These are phyloP conservation scores for Cytospora schulzeri DNA, from an alignment of 2,329 filamentous ascomycete genomes.

Conservation along the genomic window DNA sequence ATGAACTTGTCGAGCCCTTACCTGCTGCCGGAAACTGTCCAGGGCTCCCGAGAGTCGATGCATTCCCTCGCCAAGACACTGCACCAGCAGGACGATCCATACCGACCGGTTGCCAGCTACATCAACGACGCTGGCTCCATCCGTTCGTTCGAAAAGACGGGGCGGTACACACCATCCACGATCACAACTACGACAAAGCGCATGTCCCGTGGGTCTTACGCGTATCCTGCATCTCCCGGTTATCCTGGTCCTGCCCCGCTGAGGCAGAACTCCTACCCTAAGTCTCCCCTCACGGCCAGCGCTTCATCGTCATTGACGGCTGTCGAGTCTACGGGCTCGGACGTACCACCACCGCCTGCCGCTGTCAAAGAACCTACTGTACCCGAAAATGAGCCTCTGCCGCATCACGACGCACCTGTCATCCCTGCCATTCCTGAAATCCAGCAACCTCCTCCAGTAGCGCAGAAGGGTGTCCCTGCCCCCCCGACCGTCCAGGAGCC, in stretches of 20 bases:
- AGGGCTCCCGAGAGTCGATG: conserved; percentile 81
- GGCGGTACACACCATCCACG: conserved; percentile 36
- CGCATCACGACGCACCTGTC: conserved; percentile 38
- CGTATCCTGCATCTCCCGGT: conserved; percentile 32
- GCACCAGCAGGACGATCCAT: conserved; percentile 79
- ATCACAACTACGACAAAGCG: conserved; percentile 25
- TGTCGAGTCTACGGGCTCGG: conserved; percentile 23
- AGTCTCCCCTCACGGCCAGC: conserved; percentile 41
- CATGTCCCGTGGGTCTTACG: conserved; percentile 26
- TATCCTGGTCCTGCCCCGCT: conserved; percentile 40
- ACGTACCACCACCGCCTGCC: conserved; percentile 29
- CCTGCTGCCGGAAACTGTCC: conserved; percentile 80
- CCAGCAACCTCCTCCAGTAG: conserved; percentile 42
- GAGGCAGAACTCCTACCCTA: conserved; percentile 50
- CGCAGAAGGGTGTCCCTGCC: conserved; percentile 31
- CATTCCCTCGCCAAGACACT: conserved; percentile 81
- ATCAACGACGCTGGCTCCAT: conserved; percentile 59
- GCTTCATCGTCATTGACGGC: conserved; percentile 36
- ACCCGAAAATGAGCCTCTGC: conserved; percentile 43
- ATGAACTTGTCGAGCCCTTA: conserved; percentile 84
- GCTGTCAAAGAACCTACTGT: conserved; percentile 38
- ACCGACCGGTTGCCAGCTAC: conserved; percentile 65
- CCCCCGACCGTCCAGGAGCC: conserved; percentile 10
- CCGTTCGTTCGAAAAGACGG: conserved; percentile 50
- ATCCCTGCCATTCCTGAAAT: conserved; percentile 34